phyloP scores from a whole-genome alignment of 1,284 basidiomycete species.

The Trichosporon sp. region DNA sequence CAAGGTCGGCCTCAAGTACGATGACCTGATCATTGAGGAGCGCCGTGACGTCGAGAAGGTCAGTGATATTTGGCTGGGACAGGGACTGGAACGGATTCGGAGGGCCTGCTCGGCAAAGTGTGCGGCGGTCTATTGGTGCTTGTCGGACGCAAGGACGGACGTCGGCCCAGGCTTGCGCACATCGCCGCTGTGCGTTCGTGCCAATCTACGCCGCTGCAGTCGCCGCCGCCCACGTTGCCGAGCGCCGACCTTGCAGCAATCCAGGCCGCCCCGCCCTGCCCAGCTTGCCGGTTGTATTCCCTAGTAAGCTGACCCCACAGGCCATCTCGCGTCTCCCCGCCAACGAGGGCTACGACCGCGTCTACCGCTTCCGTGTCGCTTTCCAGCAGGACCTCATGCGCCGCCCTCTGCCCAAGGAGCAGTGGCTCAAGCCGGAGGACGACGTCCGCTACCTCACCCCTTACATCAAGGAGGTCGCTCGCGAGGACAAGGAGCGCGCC shows the following conservation, averaged over 20 bases:
- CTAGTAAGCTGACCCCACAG: constrained; percentile 50
- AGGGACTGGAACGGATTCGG: too few relatives aligned
- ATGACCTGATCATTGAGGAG: constrained; percentile 92
- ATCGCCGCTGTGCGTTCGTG: not conserved
- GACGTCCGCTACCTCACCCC: constrained; percentile 86
- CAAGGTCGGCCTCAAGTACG: constrained; percentile 84
- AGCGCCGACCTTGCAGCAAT: too few relatives aligned
- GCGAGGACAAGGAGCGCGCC: constrained; percentile 72
- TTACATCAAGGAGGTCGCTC: constrained; percentile 66
- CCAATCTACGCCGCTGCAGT: too few relatives aligned
- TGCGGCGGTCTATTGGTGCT: too few relatives aligned
- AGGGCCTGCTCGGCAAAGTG: constrained; percentile 49
- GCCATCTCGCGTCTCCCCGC: constrained; percentile 75
- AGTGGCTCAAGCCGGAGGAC: constrained; percentile 75
- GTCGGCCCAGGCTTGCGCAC: too few relatives aligned
- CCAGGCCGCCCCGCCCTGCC: not conserved
- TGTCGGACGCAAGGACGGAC: too few relatives aligned
- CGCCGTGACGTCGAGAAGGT: constrained; percentile 79
- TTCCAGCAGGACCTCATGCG: constrained; percentile 76
- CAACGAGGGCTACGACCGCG: constrained; percentile 81
- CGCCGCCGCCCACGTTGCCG: too few relatives aligned
- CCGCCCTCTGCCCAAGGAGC: constrained; percentile 71
- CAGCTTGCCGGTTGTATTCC: not conserved
- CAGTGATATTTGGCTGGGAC: constrained; percentile 19
- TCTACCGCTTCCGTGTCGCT: constrained; percentile 81